A percentile compares a stretch with the other conserved stretches of the same genome.
Conservation (phyloP, 352 stramenopile genomes). For the Phytophthora pini region DNA sequence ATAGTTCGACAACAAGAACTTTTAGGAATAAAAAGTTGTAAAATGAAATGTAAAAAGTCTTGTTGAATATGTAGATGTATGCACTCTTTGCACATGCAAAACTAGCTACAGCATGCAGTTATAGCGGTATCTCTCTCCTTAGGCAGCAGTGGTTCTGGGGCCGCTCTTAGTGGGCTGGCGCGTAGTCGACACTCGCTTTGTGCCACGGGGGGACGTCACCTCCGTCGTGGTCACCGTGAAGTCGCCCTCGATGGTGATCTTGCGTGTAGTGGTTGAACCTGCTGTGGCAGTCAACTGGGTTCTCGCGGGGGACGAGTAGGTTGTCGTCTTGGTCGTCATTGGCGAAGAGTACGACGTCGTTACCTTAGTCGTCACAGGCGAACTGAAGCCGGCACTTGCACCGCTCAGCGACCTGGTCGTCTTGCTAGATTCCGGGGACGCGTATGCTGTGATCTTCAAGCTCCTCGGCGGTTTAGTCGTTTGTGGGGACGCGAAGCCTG, state of each 20-base stretch:
- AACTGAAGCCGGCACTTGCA: slow-evolving; percentile 11
- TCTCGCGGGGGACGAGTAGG: slow-evolving; percentile 15
- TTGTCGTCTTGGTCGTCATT: slow-evolving; percentile 8
- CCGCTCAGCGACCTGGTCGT: slow-evolving; percentile 10
- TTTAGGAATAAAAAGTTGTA: too few relatives aligned
- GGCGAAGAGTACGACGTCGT: too few relatives aligned
- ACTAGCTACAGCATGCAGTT: slow-evolving; percentile 4
- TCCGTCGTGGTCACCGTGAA: slow-evolving; percentile 30
- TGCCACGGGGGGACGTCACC: slow-evolving; percentile 26
- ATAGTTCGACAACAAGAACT: neutral
- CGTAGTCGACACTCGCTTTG: slow-evolving; percentile 20
- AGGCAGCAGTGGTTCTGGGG: slow-evolving; percentile 22
- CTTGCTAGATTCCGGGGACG: slow-evolving; percentile 21
- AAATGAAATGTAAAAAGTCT: neutral
- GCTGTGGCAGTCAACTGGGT: slow-evolving; percentile 11
- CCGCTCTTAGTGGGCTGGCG: slow-evolving; percentile 18
- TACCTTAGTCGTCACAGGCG: slow-evolving; percentile 12
- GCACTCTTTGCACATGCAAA: neutral
- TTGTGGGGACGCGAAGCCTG: slow-evolving; percentile 24
- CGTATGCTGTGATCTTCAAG: slow-evolving; percentile 37
- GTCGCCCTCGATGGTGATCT: slow-evolving; percentile 29
- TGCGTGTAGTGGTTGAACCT: slow-evolving; percentile 27
- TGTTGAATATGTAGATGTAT: slow-evolving; percentile 2
- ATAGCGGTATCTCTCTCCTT: neutral
- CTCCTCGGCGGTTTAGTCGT: slow-evolving; percentile 11